Evolutionary conservation across 306 rosid species (phyloP), one percentile per base, ranked within the genome.

Genomic region (Lathyrus sativus): DNA sequence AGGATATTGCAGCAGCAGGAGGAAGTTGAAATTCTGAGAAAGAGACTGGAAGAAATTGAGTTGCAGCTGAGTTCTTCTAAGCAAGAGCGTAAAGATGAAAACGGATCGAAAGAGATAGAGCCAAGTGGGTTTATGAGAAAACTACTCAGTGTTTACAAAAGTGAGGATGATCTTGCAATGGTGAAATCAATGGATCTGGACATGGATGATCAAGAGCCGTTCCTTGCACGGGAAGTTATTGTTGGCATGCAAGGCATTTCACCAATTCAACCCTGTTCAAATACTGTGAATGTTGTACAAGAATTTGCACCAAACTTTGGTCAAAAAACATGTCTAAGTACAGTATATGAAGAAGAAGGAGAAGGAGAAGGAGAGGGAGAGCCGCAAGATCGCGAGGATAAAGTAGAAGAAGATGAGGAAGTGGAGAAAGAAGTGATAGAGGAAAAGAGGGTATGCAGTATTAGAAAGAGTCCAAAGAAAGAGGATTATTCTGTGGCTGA

Each of bases 151-250:
- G 71, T 91, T 6, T 88, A 88, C 85, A 76, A 83, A 57, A 93
- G 86, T 65, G 87, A 76, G 78, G 95, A 83, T 3, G 95, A 86
- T 51, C 88, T 83, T 35, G 85, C 85, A 69, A 95, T 87, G 96
- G 96, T 92, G 44, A 89, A 91, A 81, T 91, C 98, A 7, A 89
- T 92, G 98, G 99, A 95, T 69, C 79, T 95, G 79, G 99, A 91
- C 86, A 81, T 87, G 96, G 99, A 95, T 70, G 99, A 95, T 73
- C 95, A 79, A 76, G 96, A 90, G 78, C 90, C 96, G 0, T 53
- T 93, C 0, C 76, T 65, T 60, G 79, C 71, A 44, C 69, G 74
- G 2, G 95, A 86, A 73, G 80, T 88, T 64, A 67, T 76, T 41
- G 70, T 82, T 9, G 90, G 90, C 9, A 72, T 72, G 67, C 82